Evolutionary conservation across 371 early-diverging fungal genomes (phyloP).

Genomic region (Syncephalastrum monosporum): DNA sequence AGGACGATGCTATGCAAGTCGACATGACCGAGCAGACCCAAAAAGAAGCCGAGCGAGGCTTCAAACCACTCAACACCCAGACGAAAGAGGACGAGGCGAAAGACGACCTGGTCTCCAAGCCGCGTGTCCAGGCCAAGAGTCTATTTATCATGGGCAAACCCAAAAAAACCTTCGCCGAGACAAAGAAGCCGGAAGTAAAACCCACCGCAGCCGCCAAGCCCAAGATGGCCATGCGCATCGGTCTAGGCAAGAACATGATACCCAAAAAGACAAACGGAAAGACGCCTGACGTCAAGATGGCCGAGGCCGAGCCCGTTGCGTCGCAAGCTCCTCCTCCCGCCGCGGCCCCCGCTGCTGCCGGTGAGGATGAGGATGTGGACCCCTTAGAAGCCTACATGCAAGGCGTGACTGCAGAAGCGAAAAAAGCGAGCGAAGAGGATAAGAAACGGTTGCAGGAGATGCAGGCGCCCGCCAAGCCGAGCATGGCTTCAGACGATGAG

Average conservation of each 20-base stretch:
- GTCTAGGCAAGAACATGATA: constrained; percentile 30
- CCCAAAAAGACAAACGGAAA: constrained; percentile 10
- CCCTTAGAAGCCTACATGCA: constrained; percentile 86
- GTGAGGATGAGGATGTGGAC: constrained; percentile 49
- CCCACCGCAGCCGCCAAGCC: constrained; percentile 18
- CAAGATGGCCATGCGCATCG: constrained; percentile 41
- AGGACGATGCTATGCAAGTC: constrained; percentile 19
- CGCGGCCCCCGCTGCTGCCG: constrained; percentile 16
- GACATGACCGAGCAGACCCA: constrained; percentile 11
- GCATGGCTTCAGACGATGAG: constrained; percentile 43
- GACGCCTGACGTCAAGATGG: constrained; percentile 1
- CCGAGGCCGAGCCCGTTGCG: not conserved
- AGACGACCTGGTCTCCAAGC: constrained; percentile 12
- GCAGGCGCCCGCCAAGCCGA: constrained; percentile 23
- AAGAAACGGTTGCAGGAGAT: constrained; percentile 32
- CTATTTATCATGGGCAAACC: constrained; percentile 1
- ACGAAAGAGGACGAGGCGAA: constrained; percentile 23
- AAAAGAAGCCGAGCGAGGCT: constrained; percentile 25
- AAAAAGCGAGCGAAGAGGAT: constrained; percentile 69
- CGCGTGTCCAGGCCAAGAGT: not conserved
- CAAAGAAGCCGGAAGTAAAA: not conserved
- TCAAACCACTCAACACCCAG: constrained; percentile 27
- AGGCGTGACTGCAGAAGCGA: constrained; percentile 76
- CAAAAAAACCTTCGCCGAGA: constrained; percentile 2
- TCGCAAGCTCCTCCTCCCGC: not conserved